Base-by-base conservation (phyloP, 768 basidiomycete species). In the Pleurotus cornucopiae region DNA sequence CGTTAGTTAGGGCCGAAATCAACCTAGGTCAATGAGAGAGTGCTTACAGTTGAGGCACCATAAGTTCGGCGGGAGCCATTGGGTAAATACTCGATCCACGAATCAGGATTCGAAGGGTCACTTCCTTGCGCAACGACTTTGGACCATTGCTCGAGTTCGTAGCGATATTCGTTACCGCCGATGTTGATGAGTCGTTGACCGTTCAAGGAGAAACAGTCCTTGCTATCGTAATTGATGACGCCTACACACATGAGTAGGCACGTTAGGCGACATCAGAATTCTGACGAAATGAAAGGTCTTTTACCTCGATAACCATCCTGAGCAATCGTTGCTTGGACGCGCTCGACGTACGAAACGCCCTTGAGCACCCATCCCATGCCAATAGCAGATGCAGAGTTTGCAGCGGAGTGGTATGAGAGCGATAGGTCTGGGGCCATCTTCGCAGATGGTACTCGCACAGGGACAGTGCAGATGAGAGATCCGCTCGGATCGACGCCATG, bases 71-170 rank as follows among this genome's bases (percentile, higher is more conserved):
- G 34, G 12, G 46, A 37, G 14, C 58, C 58, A 44, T 59, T 55
- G n/a, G 58, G 48, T 2, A 56, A 47, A 26, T 59, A 56, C 26
- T 59, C 58, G 40, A 55, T 56, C 58, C 58, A 59, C 26, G 58
- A 59, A 37, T 47, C 41, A 5, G 58, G 58, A 23, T 56, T 59
- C 16, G 46, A 40, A 5, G 58, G 41, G 34, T 56, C 26, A n/a
- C 37, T 23, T n/a, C 58, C 58, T 18, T 39, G 14, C 18, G 47
- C 58, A 12, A 51, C 21, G 21, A 59, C 16, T 37, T 59, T 59
- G 18, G 58, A 56, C 55, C 58, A 59, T 23, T 59, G 58, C 44
- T 59, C 58, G 26, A 59, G 39, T 23, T 59, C 58, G n/a, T 49
- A 59, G 26, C 54, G 58, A 41, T 59, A 59, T 56, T 59, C 58